Conservation (phyloP, 106 monocot genomes). For the Acanthochlamys bracteata region DNA sequence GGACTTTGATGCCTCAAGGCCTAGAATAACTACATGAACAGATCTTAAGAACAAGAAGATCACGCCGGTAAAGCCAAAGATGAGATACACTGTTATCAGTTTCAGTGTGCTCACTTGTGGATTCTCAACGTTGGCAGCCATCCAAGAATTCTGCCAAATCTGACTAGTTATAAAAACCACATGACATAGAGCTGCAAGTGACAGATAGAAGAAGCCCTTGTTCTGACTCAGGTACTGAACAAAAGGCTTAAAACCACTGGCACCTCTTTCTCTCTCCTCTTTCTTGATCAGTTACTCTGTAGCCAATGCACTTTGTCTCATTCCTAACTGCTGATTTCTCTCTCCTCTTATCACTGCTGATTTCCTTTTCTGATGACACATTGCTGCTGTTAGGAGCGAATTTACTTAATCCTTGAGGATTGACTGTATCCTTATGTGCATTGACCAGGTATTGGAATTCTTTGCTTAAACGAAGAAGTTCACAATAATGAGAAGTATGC, state of each 20-base stretch:
- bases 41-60: conserved; percentile 67
- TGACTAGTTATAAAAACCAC: conserved; percentile 63
- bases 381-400: conserved; percentile 10
- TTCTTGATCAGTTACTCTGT: conserved; percentile 80
- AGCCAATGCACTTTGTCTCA: neutral
- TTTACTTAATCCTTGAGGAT: conserved; percentile 29
- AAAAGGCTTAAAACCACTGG: conserved; percentile 76
- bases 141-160: conserved; percentile 90
- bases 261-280: conserved; percentile 79
- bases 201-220: conserved; percentile 55
- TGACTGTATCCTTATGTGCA: conserved; percentile 67
- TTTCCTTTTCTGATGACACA: conserved; percentile 18
- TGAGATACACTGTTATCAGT: conserved; percentile 63
- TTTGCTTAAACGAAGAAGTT: conserved; percentile 44
- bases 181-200: conserved; percentile 43
- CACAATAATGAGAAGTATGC: conserved; percentile 42
- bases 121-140: conserved; percentile 87
- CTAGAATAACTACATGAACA: conserved; percentile 47
- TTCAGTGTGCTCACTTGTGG: conserved; percentile 56
- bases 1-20: conserved; percentile 74
- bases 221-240: conserved; percentile 71
- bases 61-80: conserved; percentile 45
- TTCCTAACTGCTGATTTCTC: conserved; percentile 9
- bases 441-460: conserved; percentile 75
- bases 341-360: neutral